Evolutionary conservation across 2,329 filamentous ascomycete species (phyloP).

Genomic region (Pseudodiploospora longispora): DNA sequence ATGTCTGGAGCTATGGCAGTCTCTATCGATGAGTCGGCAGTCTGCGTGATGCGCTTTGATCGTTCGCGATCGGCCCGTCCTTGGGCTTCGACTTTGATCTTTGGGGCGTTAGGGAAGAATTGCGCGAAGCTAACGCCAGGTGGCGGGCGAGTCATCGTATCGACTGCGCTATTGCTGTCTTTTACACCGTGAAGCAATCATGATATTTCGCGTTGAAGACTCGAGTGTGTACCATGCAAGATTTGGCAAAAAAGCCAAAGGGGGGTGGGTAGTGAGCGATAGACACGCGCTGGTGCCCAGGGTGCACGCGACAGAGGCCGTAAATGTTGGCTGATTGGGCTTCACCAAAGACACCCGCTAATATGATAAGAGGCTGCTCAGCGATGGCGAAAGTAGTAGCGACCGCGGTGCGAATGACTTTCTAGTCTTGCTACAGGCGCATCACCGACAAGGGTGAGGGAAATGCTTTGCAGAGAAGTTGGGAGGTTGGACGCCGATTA

Average conservation of each 20-base stretch:
- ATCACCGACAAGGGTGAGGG: neutral
- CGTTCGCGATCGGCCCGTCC: conserved; percentile 26
- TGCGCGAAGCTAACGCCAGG: conserved; percentile 71
- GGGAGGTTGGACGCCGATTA: conserved; percentile 6
- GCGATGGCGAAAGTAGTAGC: conserved; percentile 4
- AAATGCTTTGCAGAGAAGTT: conserved; percentile 6
- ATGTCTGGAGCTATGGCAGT: conserved; percentile 15
- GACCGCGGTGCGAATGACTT: conserved; percentile 8
- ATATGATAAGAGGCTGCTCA: neutral
- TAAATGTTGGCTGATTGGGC: too few relatives aligned
- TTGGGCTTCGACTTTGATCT: conserved; percentile 43
- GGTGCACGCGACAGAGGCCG: too few relatives aligned
- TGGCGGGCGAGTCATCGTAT: conserved; percentile 71
- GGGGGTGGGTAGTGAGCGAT: neutral
- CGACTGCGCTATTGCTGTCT: conserved; percentile 41
- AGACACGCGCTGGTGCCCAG: neutral
- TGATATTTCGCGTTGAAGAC: conserved; percentile 39
- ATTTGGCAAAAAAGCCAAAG: conserved; percentile 9
- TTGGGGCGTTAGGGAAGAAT: conserved; percentile 76
- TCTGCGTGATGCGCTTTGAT: conserved; percentile 17
- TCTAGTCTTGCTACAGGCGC: too few relatives aligned
- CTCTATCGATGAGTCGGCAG: conserved; percentile 15
- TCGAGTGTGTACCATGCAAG: conserved; percentile 13
- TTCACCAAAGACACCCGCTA: neutral
- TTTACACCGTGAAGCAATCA: conserved; percentile 46